phyloP scores from a whole-genome alignment of 352 stramenopile genomes.

The Aphanomyces cochlioides region DNA sequence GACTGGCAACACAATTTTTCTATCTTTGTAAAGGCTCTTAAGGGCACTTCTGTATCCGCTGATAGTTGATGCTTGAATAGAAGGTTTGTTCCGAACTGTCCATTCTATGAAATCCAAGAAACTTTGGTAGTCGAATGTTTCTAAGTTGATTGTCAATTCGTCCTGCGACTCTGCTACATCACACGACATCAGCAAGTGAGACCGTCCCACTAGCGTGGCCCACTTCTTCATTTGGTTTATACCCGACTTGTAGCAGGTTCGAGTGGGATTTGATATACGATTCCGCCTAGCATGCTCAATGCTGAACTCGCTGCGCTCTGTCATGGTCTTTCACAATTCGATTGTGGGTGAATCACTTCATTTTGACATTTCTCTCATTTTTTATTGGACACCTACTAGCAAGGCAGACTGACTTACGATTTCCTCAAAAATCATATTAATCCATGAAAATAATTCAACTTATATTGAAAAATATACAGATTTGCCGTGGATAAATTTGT shows the following conservation, averaged over 20 bases:
- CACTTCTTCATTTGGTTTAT: conserved; percentile 5
- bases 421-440: neutral
- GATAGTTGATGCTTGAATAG: neutral
- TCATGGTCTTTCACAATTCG: neutral
- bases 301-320: neutral
- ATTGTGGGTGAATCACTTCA: neutral
- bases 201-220: neutral
- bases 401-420: conserved; percentile 4
- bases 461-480: too few species aligned
- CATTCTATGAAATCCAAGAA: conserved; percentile 5
- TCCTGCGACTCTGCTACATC: neutral
- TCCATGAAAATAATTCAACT: too few species aligned
- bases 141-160: neutral
- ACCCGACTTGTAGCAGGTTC: neutral
- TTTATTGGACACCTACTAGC: neutral
- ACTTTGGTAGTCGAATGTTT: neutral
- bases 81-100: conserved; percentile 4
- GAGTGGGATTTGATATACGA: neutral
- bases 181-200: neutral
- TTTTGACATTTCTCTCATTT: conserved; percentile 1
- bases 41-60: conserved; percentile 8
- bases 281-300: neutral
- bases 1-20: neutral
- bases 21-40: neutral
- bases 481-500: too few species aligned